Conservation (phyloP, 352 stramenopile species). For the Pythium catenulatum region DNA sequence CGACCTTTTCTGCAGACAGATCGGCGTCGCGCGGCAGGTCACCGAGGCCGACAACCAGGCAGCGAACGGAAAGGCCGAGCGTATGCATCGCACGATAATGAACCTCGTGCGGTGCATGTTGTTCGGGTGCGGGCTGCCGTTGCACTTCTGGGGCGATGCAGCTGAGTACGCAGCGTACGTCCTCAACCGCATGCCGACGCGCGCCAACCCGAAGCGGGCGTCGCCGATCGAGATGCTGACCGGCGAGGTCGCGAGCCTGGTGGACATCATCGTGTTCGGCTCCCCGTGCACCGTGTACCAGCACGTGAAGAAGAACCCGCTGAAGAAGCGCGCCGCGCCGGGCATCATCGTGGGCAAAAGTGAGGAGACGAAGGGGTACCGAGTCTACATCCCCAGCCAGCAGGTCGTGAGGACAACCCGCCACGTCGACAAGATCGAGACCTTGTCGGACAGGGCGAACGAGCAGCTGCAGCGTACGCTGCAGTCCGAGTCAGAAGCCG, state of each 20-base stretch:
- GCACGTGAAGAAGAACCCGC: conserved; percentile 33
- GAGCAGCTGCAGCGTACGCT: conserved; percentile 12
- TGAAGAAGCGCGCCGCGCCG: neutral
- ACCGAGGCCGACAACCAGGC: conserved; percentile 56
- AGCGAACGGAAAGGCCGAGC: conserved; percentile 62
- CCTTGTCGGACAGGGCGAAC: conserved; percentile 27
- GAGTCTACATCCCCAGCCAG: conserved; percentile 29
- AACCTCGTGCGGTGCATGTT: conserved; percentile 64
- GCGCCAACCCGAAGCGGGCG: conserved; percentile 6
- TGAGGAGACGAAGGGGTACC: conserved; percentile 56
- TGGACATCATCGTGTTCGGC: conserved; percentile 39
- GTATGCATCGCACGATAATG: conserved; percentile 62
- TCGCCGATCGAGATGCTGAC: conserved; percentile 45
- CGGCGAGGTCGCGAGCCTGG: neutral
- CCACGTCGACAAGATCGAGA: conserved; percentile 39
- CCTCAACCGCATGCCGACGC: conserved; percentile 50
- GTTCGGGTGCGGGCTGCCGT: conserved; percentile 50
- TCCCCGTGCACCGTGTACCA: conserved; percentile 39
- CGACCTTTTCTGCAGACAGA: conserved; percentile 58
- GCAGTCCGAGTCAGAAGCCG: neutral
- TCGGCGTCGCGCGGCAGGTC: conserved; percentile 46
- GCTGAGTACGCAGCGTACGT: conserved; percentile 61
- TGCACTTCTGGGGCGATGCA: conserved; percentile 56
- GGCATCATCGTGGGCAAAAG: conserved; percentile 46
- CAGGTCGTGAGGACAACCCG: conserved; percentile 28